Conservation (phyloP, 2,329 filamentous ascomycete species). For the Pseudogymnoascus sp. region DNA sequence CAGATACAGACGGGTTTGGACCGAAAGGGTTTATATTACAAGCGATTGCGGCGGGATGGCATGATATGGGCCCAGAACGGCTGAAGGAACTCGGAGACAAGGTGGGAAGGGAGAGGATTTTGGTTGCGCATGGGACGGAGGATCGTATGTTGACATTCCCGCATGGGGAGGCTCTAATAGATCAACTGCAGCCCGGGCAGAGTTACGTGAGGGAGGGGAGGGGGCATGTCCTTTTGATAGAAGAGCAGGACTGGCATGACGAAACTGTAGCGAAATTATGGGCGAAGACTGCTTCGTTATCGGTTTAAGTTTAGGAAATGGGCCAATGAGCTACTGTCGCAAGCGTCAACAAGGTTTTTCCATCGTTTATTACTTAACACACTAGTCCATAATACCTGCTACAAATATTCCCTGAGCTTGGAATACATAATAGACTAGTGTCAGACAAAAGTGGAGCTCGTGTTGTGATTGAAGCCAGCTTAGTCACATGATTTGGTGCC, state of each 20-base stretch:
- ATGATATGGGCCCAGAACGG: constrained; percentile 62
- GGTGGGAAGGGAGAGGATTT: constrained; percentile 64
- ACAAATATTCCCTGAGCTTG: not conserved
- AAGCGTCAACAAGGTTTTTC: not conserved
- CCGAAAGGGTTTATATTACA: constrained; percentile 65
- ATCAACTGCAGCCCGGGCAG: constrained; percentile 52
- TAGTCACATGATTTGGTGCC: constrained; percentile 2
- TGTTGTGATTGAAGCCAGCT: not conserved
- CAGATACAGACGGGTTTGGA: constrained; percentile 51
- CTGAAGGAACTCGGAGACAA: constrained; percentile 55
- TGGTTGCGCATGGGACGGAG: constrained; percentile 65
- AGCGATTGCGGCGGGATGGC: constrained; percentile 69
- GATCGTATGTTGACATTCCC: constrained; percentile 71
- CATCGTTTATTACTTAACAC: not conserved
- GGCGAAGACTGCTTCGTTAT: constrained; percentile 9
- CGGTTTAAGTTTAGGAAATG: not conserved
- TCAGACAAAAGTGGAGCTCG: not conserved
- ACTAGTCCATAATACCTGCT: not conserved
- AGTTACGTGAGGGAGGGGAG: constrained; percentile 58
- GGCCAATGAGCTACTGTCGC: too few species aligned
- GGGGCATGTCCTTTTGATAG: constrained; percentile 67
- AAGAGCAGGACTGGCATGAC: constrained; percentile 63
- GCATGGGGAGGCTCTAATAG: constrained; percentile 61
- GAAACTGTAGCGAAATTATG: constrained; percentile 40
- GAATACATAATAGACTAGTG: not conserved